Base-by-base conservation (phyloP, 345 rosid species). In the Syzygium aromaticum region DNA sequence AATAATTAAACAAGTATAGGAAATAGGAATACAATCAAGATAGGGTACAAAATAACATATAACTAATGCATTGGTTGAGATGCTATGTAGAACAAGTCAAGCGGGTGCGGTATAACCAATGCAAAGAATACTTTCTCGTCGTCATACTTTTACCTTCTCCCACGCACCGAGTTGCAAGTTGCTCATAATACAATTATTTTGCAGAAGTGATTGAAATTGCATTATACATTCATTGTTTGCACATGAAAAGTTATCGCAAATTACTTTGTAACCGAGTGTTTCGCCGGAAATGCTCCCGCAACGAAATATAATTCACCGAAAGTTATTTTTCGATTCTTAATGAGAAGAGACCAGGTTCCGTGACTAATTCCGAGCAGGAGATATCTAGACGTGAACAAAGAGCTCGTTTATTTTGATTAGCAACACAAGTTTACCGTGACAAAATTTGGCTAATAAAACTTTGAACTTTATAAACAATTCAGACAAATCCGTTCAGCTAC, bases 231-330 rank as follows among this genome's bases (percentile, higher is more conserved):
- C 1, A 0, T 17, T 6, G 21, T 8, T 67, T 8, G 46, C 25
- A 0, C 19, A 33, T 2, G 38, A 67, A 8, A 67, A 73, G 19
- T 19, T 73, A 33, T 11, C 2, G 10, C 0, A 10, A 7, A 0
- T 43, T 43, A 43, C 6, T 40, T 43, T 1, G 46, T 43, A 43
- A 6, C 46, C 46, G 46, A 43, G 46, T 43, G 46, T 6, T 43
- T 43, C 7, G 46, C 46, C 46, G 46, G 6, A 43, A 43, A 43
- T 43, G 46, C 46, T 43, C 7, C 46, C 7, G 46, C 7, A 1
- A 43, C 1, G 7, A 43, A 43, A 43, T 43, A 43, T 43, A 43
- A 43, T 43, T 43, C 46, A 43, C 46, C 46, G 7, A 43, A 43
- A 43, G 46, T 43, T 43, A 1, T 43, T 43, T 43, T 43, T 43